These are phyloP conservation scores for Dipodascopsis tothii DNA, from an alignment of 805 yeast species.

Conservation along the genomic window DNA sequence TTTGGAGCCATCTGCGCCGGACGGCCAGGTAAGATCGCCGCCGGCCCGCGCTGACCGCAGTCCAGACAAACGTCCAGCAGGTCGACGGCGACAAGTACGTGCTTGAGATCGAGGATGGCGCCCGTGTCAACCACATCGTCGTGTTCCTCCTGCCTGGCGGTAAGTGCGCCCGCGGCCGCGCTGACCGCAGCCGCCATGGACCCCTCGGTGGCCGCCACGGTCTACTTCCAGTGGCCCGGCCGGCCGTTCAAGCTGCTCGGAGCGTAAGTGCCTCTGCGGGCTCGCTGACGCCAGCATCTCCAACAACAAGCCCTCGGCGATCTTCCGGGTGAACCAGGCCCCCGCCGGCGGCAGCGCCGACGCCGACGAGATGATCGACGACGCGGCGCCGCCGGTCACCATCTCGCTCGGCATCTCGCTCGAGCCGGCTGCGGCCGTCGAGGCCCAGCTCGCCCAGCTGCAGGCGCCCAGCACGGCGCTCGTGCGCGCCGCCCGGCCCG, in stretches of 20 bases:
- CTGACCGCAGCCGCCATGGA: conserved; percentile 38
- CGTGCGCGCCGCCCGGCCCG: conserved; percentile 21
- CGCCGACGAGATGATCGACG: conserved; percentile 50
- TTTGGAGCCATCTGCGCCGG: conserved; percentile 75
- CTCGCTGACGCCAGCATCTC: conserved; percentile 45
- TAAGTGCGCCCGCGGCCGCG: background rate
- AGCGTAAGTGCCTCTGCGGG: conserved; percentile 41
- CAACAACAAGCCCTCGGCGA: conserved; percentile 74
- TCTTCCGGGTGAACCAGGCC: conserved; percentile 62
- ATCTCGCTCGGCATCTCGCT: conserved; percentile 78
- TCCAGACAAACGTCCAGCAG: conserved; percentile 41
- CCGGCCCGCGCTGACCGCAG: conserved; percentile 10
- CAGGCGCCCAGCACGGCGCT: conserved; percentile 31
- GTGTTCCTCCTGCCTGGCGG: conserved; percentile 80
- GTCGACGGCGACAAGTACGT: conserved; percentile 64
- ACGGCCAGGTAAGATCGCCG: conserved; percentile 41
- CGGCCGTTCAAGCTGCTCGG: conserved; percentile 36
- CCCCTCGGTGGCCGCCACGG: conserved; percentile 66
- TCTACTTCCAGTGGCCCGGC: conserved; percentile 76
- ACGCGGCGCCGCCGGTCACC: conserved; percentile 36
- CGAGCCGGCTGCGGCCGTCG: conserved; percentile 67
- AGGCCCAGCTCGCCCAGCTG: conserved; percentile 44
- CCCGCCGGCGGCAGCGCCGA: conserved; percentile 18
- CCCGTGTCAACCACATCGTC: conserved; percentile 68
- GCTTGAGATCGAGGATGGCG: conserved; percentile 53